These are phyloP conservation scores for Botrytis sinoallii DNA, from an alignment of 2,329 filamentous ascomycete species.

Conservation along the genomic window DNA sequence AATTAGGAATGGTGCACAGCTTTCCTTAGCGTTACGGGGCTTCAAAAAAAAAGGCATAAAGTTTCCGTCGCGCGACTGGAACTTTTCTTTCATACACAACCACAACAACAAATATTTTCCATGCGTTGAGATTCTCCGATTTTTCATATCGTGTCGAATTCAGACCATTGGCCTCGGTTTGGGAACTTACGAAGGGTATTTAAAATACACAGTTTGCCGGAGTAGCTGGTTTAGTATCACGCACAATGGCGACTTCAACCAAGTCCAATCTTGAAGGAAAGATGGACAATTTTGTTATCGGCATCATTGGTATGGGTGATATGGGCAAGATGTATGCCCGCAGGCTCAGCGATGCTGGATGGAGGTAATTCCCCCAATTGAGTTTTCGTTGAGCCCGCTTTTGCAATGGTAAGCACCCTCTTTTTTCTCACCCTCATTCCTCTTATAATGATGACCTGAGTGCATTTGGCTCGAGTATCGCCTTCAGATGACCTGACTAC, in stretches of 20 bases:
- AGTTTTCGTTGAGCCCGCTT: conserved; percentile 37
- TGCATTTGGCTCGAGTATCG: conserved; percentile 99
- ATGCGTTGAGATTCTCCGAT: neutral
- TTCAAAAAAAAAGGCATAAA: conserved; percentile 17
- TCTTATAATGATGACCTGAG: conserved; percentile 93
- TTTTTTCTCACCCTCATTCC: conserved; percentile 29
- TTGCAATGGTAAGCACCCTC: conserved; percentile 35
- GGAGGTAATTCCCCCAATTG: conserved; percentile 67
- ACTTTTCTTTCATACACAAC: conserved; percentile 7
- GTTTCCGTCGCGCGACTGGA: conserved; percentile 8
- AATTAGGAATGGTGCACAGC: conserved; percentile 28
- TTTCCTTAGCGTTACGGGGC: conserved; percentile 18
- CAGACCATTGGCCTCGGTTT: neutral
- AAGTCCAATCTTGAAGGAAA: conserved; percentile 19
- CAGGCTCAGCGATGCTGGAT: conserved; percentile 83
- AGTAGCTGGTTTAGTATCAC: neutral
- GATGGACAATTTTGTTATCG: conserved; percentile 64
- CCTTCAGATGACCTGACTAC: conserved; percentile 57
- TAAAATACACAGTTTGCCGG: neutral
- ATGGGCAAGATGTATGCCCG: conserved; percentile 99
- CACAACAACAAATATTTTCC: conserved; percentile 10
- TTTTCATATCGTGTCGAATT: neutral
- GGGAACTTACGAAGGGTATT: neutral
- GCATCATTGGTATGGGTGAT: conserved; percentile 97
- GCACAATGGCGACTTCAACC: conserved; percentile 14